Conservation (phyloP, 208 protist genomes). For the Trichomonas gallinae region DNA sequence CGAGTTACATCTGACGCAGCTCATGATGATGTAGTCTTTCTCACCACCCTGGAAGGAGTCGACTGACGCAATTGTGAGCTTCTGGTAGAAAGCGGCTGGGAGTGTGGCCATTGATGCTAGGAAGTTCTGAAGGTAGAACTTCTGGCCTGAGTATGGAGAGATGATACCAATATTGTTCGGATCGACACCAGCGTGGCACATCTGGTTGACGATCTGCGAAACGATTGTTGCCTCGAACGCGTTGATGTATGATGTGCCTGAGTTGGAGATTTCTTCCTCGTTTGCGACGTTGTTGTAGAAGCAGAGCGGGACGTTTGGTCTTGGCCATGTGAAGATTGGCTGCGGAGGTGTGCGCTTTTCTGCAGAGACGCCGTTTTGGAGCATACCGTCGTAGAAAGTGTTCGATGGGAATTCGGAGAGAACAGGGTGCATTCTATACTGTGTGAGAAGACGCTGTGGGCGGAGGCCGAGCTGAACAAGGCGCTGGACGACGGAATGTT, state of each 20-base stretch:
- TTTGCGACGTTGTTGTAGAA: conserved; percentile 66
- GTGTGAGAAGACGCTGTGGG: conserved; percentile 72
- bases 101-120: conserved; percentile 57
- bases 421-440: conserved; percentile 93
- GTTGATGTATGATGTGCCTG: conserved; percentile 89
- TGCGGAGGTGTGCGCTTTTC: conserved; percentile 43
- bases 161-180: conserved; percentile 82
- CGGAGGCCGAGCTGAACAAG: conserved; percentile 63
- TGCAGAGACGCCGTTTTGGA: conserved; percentile 78
- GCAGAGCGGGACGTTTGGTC: conserved; percentile 65
- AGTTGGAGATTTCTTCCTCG: conserved; percentile 65
- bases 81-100: conserved; percentile 56
- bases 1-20: conserved; percentile 81
- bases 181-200: conserved; percentile 59
- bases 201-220: conserved; percentile 69
- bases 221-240: conserved; percentile 60
- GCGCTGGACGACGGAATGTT: conserved; percentile 78
- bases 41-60: conserved; percentile 81
- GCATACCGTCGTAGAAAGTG: conserved; percentile 84
- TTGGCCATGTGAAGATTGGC: conserved; percentile 65
- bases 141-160: conserved; percentile 88
- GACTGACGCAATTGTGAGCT: conserved; percentile 70
- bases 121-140: conserved; percentile 63
- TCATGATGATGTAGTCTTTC: conserved; percentile 92
- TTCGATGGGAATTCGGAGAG: conserved; percentile 79